Conservation (phyloP, 2,329 filamentous ascomycete genomes). For the Fusarium paranaense region DNA sequence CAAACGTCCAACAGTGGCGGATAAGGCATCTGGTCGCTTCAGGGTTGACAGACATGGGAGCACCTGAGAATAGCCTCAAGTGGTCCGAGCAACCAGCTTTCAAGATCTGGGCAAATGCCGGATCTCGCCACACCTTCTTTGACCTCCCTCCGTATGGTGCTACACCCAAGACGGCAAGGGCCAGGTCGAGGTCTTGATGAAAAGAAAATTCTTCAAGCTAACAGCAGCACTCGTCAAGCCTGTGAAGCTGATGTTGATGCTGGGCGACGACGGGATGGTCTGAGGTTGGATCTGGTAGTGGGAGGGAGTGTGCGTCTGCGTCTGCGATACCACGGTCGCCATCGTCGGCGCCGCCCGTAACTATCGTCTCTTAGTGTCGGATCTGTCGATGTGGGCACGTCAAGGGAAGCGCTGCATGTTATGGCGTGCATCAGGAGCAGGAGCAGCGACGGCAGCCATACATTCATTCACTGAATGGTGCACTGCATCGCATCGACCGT, state of each 20-base stretch:
- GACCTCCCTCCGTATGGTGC: slow-evolving; percentile 1
- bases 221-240: slow-evolving; percentile 7
- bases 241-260: slow-evolving; percentile 5
- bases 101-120: slow-evolving; percentile 32
- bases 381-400: slow-evolving; percentile 18
- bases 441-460: not conserved
- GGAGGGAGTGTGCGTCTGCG: slow-evolving; percentile 42
- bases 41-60: slow-evolving; percentile 8
- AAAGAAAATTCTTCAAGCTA: slow-evolving; percentile 13
- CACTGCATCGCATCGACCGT: slow-evolving; percentile 13
- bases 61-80: slow-evolving; percentile 15
- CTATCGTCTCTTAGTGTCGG: slow-evolving; percentile 22
- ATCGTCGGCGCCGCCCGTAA: slow-evolving; percentile 26
- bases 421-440: slow-evolving; percentile 2
- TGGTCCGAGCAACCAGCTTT: slow-evolving; percentile 8
- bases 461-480: slow-evolving; percentile 18
- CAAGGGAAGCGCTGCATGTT: slow-evolving; percentile 15
- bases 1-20: slow-evolving; percentile 14
- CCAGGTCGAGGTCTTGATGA: slow-evolving; percentile 8
- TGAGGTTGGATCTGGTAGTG: slow-evolving; percentile 19
- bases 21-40: slow-evolving; percentile 22
- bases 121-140: slow-evolving; percentile 35
- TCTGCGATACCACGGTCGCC: slow-evolving; percentile 27
- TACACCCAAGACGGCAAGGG: slow-evolving; percentile 24
- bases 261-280: slow-evolving; percentile 11